A percentile compares a stretch with the other conserved stretches of the same genome.
phyloP scores from a whole-genome alignment of 1,284 basidiomycete genomes.

The Phlebopus sp. region DNA sequence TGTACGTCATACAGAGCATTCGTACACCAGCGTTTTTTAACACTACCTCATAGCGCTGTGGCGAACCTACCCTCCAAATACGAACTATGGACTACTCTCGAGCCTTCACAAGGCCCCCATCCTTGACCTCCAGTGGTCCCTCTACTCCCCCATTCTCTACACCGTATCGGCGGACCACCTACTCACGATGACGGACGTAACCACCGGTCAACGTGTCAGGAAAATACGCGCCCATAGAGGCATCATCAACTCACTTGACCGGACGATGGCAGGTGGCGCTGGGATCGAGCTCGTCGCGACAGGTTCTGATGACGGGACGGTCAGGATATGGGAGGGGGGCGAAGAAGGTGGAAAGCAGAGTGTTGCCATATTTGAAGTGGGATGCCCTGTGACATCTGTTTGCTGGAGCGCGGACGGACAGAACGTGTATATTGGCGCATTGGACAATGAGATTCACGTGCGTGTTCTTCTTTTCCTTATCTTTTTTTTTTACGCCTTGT shows the following conservation, averaged over 20 bases:
- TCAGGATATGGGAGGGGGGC: slow-evolving; percentile 84
- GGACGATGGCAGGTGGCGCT: slow-evolving; percentile 76
- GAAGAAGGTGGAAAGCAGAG: slow-evolving; percentile 74
- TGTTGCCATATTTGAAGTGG: slow-evolving; percentile 78
- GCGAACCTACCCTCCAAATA: slow-evolving; percentile 79
- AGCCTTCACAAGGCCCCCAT: slow-evolving; percentile 77
- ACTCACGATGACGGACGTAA: slow-evolving; percentile 69
- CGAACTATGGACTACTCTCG: slow-evolving; percentile 76
- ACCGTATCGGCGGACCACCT: slow-evolving; percentile 85
- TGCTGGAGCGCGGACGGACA: slow-evolving; percentile 89
- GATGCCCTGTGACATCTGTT: slow-evolving; percentile 88
- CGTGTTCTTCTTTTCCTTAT: slow-evolving; percentile 26
- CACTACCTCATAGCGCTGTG: slow-evolving; percentile 55
- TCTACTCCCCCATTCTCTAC: slow-evolving; percentile 68
- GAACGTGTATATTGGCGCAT: slow-evolving; percentile 81
- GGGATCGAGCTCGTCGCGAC: slow-evolving; percentile 82
- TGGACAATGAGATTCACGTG: slow-evolving; percentile 94
- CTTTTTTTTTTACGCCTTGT: neutral
- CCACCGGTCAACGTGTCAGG: slow-evolving; percentile 72
- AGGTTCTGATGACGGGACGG: slow-evolving; percentile 86
- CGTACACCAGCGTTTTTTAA: slow-evolving; percentile 1
- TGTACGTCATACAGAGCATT: slow-evolving; percentile 47
- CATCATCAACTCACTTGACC: slow-evolving; percentile 85
- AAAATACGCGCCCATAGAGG: slow-evolving; percentile 83
- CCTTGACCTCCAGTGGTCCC: slow-evolving; percentile 79